A percentile compares a stretch with the other conserved stretches of the same genome.
Evolutionary conservation across 73 alveolate species (phyloP).

Genomic region (Paramecium bursaria): DNA sequence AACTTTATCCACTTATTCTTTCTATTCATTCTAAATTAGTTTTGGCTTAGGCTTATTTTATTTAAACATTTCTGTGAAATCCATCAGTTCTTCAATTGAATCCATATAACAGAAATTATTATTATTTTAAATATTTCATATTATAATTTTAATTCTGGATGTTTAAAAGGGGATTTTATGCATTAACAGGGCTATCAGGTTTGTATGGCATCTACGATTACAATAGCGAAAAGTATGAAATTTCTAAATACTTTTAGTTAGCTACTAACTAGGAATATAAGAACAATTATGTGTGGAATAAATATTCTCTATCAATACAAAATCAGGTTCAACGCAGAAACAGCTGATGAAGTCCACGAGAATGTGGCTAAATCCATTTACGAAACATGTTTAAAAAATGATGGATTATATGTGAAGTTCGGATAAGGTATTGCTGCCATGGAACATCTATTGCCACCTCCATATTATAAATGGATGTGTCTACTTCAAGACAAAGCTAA

Average conservation of each 20-base stretch:
- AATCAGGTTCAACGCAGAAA: constrained; percentile 55
- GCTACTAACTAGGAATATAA: constrained; percentile 48
- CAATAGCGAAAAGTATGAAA: no score
- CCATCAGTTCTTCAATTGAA: constrained; percentile 13
- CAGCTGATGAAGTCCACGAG: constrained; percentile 68
- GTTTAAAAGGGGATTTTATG: no score
- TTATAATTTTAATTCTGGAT: no score
- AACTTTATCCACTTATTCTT: not conserved
- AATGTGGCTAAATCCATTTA: constrained; percentile 67
- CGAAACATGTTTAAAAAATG: constrained; percentile 64
- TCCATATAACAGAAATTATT: no score
- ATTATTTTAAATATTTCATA: no score
- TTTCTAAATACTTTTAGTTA: no score
- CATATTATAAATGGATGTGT: constrained; percentile 67
- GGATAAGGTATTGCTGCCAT: constrained; percentile 77
- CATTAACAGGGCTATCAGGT: no score
- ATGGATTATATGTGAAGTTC: constrained; percentile 75
- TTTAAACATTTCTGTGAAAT: constrained; percentile 62
- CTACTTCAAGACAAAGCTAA: constrained; percentile 66
- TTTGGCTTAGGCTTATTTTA: constrained; percentile 31
- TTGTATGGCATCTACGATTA: no score
- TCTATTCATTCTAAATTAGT: not conserved
- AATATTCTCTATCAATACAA: constrained; percentile 56
- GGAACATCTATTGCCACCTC: constrained; percentile 69
- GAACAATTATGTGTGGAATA: constrained; percentile 61